phyloP scores from a whole-genome alignment of 1,139 yeast species.

The Debaryomycetaceae sp. region DNA sequence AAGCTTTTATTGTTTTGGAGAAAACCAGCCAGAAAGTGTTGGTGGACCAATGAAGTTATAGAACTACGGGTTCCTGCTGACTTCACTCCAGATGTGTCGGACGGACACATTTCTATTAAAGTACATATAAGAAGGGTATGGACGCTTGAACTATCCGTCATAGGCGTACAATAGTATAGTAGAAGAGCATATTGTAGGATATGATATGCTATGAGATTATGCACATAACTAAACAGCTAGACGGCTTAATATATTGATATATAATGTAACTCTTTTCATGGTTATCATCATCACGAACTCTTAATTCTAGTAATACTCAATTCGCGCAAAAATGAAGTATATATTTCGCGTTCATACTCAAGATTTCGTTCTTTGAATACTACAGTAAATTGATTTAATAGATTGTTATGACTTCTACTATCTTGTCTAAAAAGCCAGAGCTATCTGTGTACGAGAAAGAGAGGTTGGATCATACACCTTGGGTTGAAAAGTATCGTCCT shows the following conservation, averaged over 20 bases:
- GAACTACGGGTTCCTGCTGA: conserved; percentile 44
- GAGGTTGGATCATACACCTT: conserved; percentile 56
- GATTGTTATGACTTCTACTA: conserved; percentile 16
- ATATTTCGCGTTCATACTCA: too few species aligned
- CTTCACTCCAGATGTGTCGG: conserved; percentile 21
- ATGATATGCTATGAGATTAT: background rate
- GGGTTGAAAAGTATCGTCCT: conserved; percentile 87
- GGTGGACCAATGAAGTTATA: conserved; percentile 86
- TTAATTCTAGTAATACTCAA: too few species aligned
- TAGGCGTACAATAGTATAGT: conserved; percentile 45
- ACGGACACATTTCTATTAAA: conserved; percentile 30
- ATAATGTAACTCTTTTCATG: too few species aligned
- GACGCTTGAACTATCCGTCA: conserved; percentile 73
- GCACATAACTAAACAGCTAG: background rate
- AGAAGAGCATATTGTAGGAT: background rate
- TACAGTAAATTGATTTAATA: too few species aligned
- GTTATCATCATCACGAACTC: too few species aligned
- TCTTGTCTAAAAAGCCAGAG: conserved; percentile 14
- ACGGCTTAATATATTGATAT: too few species aligned
- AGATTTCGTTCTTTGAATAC: too few species aligned
- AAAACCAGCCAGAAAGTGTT: conserved; percentile 97
- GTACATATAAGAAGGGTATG: conserved; percentile 80
- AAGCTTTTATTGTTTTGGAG: conserved; percentile 92
- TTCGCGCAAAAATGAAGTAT: too few species aligned
- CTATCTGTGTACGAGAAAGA: conserved; percentile 38